Conservation (phyloP, 208 protist genomes). For the Herpetomonas tarakana region DNA sequence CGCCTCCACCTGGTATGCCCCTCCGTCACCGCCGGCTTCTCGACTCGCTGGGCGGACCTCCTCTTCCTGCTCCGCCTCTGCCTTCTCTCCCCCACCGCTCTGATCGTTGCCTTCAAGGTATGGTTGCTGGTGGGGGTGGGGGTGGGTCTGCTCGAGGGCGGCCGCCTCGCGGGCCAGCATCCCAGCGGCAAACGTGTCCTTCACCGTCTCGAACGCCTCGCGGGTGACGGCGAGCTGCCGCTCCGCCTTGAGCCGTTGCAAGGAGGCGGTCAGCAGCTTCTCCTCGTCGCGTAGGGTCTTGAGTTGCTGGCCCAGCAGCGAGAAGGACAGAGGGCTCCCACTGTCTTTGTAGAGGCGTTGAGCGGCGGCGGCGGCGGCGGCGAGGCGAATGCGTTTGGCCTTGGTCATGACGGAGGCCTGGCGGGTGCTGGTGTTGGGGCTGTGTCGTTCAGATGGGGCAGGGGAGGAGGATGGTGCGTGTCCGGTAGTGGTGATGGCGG, state of each 20-base stretch:
- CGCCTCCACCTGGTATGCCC: background rate
- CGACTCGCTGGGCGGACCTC: background rate
- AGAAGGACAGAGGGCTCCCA: constrained; percentile 23
- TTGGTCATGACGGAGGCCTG: constrained; percentile 35
- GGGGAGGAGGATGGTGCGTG: background rate
- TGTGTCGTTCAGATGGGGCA: constrained; percentile 1
- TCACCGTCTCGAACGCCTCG: constrained; percentile 38
- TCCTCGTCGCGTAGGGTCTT: constrained; percentile 53
- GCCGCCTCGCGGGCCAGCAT: constrained; percentile 29
- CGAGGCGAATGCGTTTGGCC: constrained; percentile 42
- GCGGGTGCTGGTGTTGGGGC: background rate
- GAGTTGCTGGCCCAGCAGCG: constrained; percentile 44
- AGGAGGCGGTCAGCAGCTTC: constrained; percentile 45
- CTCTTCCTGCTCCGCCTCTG: background rate
- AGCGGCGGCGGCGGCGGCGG: constrained; percentile 23
- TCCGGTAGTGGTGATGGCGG: too few relatives aligned
- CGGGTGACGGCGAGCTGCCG: constrained; percentile 45
- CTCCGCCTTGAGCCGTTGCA: constrained; percentile 55
- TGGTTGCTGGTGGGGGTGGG: background rate
- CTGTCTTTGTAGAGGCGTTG: constrained; percentile 24
- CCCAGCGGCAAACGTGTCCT: constrained; percentile 29
- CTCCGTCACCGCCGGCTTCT: background rate
- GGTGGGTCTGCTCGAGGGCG: background rate
- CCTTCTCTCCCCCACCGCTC: constrained; percentile 11
- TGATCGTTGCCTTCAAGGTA: too few relatives aligned